Conservation (phyloP, 116 monocot species). For the Papilionanthe hybrid region DNA sequence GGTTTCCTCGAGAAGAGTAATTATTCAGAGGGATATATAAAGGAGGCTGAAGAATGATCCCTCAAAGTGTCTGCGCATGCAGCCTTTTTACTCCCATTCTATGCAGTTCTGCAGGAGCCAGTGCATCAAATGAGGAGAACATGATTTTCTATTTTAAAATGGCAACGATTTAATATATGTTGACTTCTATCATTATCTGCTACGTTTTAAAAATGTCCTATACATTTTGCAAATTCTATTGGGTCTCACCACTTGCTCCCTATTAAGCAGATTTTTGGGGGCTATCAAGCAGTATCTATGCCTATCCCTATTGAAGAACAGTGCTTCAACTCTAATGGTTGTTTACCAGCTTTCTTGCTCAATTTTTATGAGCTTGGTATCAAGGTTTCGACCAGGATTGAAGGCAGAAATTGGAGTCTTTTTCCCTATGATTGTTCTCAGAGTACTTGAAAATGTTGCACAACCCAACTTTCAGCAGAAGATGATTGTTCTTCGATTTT, state of each 20-base stretch:
- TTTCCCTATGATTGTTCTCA: constrained; percentile 91
- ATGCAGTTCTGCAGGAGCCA: not conserved
- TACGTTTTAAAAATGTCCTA: not conserved
- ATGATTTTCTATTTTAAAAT: not conserved
- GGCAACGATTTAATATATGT: not conserved
- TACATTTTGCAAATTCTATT: not conserved
- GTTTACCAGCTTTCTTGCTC: constrained; percentile 94
- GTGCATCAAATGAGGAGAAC: not conserved
- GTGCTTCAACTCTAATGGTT: constrained; percentile 79
- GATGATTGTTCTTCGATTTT: constrained; percentile 83
- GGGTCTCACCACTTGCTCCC: constrained; percentile 9
- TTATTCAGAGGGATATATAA: not conserved
- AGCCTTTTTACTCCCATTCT: too few species aligned
- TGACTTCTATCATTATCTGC: not conserved
- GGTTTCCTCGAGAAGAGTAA: not conserved
- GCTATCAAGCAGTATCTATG: constrained; percentile 95
- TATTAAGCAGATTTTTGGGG: constrained; percentile 71
- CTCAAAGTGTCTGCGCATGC: not conserved
- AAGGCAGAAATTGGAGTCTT: constrained; percentile 97
- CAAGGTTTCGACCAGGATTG: constrained; percentile 86
- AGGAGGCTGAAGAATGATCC: not conserved
- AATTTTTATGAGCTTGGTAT: constrained; percentile 83
- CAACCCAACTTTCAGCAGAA: constrained; percentile 95
- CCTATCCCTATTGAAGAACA: constrained; percentile 88
- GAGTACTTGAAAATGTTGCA: constrained; percentile 88